Percentiles rank a stretch among this genome's conserved stretches.
These are phyloP conservation scores for Rhizopus delemar DNA, from an alignment of 371 early-diverging fungal species.

Conservation along the genomic window DNA sequence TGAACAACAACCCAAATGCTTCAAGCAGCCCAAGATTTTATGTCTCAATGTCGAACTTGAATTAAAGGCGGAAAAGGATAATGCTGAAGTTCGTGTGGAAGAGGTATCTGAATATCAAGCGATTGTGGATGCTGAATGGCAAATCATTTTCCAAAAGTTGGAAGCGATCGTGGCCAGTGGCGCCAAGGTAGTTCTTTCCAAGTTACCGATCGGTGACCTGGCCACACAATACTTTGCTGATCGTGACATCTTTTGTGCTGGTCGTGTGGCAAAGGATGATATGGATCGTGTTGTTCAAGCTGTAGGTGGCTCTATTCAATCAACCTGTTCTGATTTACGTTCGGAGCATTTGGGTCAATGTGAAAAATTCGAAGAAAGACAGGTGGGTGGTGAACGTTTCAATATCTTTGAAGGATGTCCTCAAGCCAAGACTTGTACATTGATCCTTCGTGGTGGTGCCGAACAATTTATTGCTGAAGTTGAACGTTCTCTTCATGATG, in stretches of 20 bases:
- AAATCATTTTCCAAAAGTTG: conserved; percentile 98
- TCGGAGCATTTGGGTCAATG: conserved; percentile 88
- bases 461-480: conserved; percentile 99
- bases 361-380: conserved; percentile 95
- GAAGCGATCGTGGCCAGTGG: conserved; percentile 97
- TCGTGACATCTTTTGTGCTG: conserved; percentile 99
- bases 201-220: conserved; percentile 98
- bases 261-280: conserved; percentile 96
- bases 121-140: conserved; percentile 99
- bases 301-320: conserved; percentile 94
- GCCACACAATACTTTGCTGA: conserved; percentile 99
- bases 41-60: conserved; percentile 99
- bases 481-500: conserved; percentile 98
- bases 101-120: conserved; percentile 98
- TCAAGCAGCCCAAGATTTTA: conserved; percentile 92
- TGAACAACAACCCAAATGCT: conserved; percentile 99
- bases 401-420: conserved; percentile 96
- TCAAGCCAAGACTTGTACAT: conserved; percentile 92
- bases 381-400: conserved; percentile 97
- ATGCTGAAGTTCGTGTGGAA: conserved; percentile 99
- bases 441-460: conserved; percentile 98
- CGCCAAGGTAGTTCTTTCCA: conserved; percentile 98
- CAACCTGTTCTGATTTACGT: conserved; percentile 86
- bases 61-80: conserved; percentile 99
- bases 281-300: conserved; percentile 93